Base-by-base conservation (phyloP, 805 yeast species). In the Candida broadrunensis region DNA sequence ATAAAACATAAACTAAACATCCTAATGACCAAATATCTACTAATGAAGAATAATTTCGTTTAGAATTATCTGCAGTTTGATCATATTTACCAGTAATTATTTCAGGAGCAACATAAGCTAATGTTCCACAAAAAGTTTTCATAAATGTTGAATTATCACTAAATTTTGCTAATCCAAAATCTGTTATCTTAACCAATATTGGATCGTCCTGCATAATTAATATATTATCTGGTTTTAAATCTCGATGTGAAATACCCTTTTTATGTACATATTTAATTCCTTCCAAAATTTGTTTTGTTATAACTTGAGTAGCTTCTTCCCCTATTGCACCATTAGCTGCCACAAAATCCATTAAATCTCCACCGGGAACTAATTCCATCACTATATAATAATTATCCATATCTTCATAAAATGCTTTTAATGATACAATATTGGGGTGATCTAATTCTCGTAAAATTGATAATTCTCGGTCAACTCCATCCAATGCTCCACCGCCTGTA, bases 21-120 rank as follows among this genome's bases (percentile, higher is more conserved):
- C 99, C 99, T 42, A 93, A 73, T 1, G 97, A 88, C 99, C 99
- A 93, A 77, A 93, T 88, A 60, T 93, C 99, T 13, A 93, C 98
- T 43, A 87, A 73, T 29, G 85, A 83, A 2, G 97, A 88, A 56
- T 93, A 93, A 36, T 72, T 54, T 38, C 44, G 46, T 41, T 40
- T 45, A 12, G 20, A 21, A 25, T 19, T 36, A 4, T 23, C 21
- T 39, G 56, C 60, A 33, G 68, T 54, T 48, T 50, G 49, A 15
- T 77, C 80, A 50, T 68, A 73, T 44, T 77, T 77, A 2, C 82
- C 82, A 4, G 78, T 70, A 23, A 78, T 74, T 6, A 93, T 88
- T 60, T 93, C 99, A 0, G 99, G 99, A 0, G 99, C 99, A 37
- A 93, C 85, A 55, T 93, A 93, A 2, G 98, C 97, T 47, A 93